Percentiles rank a stretch among this genome's conserved stretches.
These are phyloP conservation scores for Babesia divergens DNA, from an alignment of 169 alveolate genomes.

Conservation along the genomic window DNA sequence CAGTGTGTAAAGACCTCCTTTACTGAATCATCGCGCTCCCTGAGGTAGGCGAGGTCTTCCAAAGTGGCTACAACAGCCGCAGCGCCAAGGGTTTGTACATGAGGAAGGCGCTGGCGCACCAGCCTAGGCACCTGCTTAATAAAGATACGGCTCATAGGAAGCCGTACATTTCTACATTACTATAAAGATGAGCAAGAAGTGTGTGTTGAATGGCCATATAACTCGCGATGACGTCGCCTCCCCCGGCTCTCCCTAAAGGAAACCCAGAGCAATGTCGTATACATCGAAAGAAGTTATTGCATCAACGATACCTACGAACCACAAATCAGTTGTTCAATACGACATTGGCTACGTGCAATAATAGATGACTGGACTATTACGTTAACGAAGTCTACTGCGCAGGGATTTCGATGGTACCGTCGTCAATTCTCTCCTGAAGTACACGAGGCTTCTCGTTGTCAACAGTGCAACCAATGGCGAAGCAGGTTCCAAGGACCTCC, in stretches of 20 bases:
- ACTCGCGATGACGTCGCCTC: too few relatives aligned
- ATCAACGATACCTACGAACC: neutral
- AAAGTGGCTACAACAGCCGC: constrained; percentile 41
- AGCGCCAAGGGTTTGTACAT: constrained; percentile 25
- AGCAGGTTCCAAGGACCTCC: constrained; percentile 95
- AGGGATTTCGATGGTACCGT: constrained; percentile 86
- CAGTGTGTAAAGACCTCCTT: constrained; percentile 38
- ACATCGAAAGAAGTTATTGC: neutral
- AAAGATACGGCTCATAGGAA: constrained; percentile 26
- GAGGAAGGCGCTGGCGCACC: constrained; percentile 42
- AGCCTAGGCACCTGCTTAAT: constrained; percentile 37
- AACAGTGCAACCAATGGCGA: constrained; percentile 95
- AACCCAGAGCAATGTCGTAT: neutral
- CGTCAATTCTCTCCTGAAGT: constrained; percentile 83
- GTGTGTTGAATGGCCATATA: too few relatives aligned
- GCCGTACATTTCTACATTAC: too few relatives aligned
- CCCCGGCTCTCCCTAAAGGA: too few relatives aligned
- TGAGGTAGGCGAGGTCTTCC: constrained; percentile 45
- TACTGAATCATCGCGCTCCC: constrained; percentile 22
- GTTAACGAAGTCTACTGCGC: constrained; percentile 45
- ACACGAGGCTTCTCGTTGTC: constrained; percentile 93
- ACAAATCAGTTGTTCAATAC: neutral
- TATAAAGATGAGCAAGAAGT: too few relatives aligned
- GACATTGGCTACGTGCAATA: neutral
- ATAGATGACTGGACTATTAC: neutral